Percentiles rank a stretch among this genome's conserved stretches.
These are phyloP conservation scores for Nicotiana undulata DNA, from an alignment of 257 asterid species.

Conservation along the genomic window DNA sequence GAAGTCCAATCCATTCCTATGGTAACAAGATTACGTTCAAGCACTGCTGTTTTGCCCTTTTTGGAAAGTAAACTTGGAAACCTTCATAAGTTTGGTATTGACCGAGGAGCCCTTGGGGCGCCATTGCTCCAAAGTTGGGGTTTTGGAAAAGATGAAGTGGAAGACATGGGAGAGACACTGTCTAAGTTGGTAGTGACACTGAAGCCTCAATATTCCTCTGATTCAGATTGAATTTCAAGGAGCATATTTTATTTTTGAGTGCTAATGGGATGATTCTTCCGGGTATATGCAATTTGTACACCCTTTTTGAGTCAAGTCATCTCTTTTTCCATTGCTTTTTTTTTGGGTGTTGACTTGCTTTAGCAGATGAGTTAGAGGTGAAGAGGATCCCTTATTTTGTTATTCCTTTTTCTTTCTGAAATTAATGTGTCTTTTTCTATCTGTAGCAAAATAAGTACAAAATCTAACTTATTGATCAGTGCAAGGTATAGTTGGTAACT, in stretches of 20 bases:
- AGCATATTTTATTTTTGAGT: background rate
- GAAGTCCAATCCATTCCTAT: conserved; percentile 80
- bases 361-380: background rate
- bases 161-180: conserved; percentile 64
- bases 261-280: background rate
- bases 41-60: conserved; percentile 66
- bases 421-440: background rate
- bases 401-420: background rate
- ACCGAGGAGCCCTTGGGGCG: conserved; percentile 60
- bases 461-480: background rate
- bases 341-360: background rate
- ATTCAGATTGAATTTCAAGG: conserved; percentile 47
- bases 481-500: background rate
- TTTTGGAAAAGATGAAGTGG: conserved; percentile 63
- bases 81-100: conserved; percentile 59
- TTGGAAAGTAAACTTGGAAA: conserved; percentile 51
- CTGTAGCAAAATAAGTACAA: background rate
- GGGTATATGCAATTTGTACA: background rate
- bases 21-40: conserved; percentile 88
- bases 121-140: conserved; percentile 71
- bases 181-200: conserved; percentile 54
- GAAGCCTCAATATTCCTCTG: conserved; percentile 47
- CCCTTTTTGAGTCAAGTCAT: background rate
- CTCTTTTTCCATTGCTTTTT: background rate
- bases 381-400: background rate